A percentile compares a stretch with the other conserved stretches of the same genome.
These are phyloP conservation scores for Inga laurina DNA, from an alignment of 306 rosid species.

Conservation along the genomic window DNA sequence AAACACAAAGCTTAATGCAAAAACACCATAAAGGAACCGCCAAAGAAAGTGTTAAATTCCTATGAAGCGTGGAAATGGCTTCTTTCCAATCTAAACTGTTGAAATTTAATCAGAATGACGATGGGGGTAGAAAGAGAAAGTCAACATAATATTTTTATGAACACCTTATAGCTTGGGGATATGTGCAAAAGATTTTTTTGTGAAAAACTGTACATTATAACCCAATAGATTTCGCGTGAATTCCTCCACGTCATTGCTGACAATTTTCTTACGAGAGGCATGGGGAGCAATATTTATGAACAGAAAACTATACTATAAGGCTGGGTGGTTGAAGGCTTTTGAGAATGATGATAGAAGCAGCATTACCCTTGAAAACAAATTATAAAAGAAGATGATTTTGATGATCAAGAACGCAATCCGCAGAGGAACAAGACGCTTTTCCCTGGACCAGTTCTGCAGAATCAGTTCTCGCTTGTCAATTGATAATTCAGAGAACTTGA, in stretches of 20 bases:
- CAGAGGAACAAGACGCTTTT: conserved; percentile 46
- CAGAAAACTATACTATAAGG: background rate
- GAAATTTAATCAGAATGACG: background rate
- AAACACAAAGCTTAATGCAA: background rate
- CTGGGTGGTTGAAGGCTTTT: background rate
- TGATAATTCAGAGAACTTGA: conserved; percentile 68
- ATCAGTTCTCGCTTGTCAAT: conserved; percentile 72
- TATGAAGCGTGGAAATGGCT: background rate
- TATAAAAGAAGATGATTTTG: conserved; percentile 70
- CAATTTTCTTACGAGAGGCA: background rate
- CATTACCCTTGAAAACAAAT: conserved; percentile 77
- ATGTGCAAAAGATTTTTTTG: background rate
- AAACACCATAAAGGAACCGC: background rate
- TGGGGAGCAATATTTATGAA: background rate
- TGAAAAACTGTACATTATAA: background rate
- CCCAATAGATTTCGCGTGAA: background rate
- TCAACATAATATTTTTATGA: background rate
- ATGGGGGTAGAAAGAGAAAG: background rate
- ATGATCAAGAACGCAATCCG: conserved; percentile 54
- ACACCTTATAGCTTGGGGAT: background rate
- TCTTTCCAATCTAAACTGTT: background rate
- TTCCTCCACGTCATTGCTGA: background rate
- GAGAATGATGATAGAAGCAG: background rate
- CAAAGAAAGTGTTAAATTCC: background rate
- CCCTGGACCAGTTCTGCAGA: conserved; percentile 67